Evolutionary conservation across 1,284 basidiomycete genomes (phyloP).

Genomic region (Phenoliferia sp.): DNA sequence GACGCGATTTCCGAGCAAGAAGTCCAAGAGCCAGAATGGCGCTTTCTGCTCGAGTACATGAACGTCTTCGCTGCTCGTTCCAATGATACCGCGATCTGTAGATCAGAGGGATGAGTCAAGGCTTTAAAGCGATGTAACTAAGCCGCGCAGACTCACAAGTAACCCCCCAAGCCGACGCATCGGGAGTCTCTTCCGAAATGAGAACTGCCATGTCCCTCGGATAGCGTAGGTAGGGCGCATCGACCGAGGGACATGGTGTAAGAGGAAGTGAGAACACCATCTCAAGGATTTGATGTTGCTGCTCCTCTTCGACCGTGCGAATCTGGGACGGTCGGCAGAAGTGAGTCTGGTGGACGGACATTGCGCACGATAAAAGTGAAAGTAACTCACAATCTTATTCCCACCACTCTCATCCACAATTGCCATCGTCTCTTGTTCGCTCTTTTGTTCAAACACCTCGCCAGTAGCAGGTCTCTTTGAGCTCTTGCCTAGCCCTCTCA

Average conservation of each 20-base stretch:
- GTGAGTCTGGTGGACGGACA: conserved; percentile 7
- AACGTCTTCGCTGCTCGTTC: conserved; percentile 60
- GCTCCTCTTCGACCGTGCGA: conserved; percentile 34
- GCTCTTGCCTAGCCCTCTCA: conserved; percentile 27
- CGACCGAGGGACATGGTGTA: conserved; percentile 62
- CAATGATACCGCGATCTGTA: conserved; percentile 60
- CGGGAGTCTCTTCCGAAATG: conserved; percentile 74
- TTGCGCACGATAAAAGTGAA: neutral
- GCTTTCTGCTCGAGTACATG: conserved; percentile 67
- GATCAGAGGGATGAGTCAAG: no score
- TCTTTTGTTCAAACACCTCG: neutral
- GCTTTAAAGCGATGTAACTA: no score
- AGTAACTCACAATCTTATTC: neutral
- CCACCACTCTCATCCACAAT: conserved; percentile 3
- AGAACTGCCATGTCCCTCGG: conserved; percentile 63
- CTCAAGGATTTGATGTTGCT: conserved; percentile 53
- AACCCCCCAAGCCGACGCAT: conserved; percentile 65
- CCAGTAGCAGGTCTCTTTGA: conserved; percentile 14
- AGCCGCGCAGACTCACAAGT: conserved; percentile 39
- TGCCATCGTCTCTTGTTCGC: conserved; percentile 5
- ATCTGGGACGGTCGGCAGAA: conserved; percentile 10
- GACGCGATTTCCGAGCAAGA: conserved; percentile 54
- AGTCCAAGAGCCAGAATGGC: conserved; percentile 87
- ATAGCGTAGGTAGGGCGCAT: conserved; percentile 65
- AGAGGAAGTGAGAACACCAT: conserved; percentile 63